Conservation (phyloP, 116 monocot genomes). For the Iris pallida region DNA sequence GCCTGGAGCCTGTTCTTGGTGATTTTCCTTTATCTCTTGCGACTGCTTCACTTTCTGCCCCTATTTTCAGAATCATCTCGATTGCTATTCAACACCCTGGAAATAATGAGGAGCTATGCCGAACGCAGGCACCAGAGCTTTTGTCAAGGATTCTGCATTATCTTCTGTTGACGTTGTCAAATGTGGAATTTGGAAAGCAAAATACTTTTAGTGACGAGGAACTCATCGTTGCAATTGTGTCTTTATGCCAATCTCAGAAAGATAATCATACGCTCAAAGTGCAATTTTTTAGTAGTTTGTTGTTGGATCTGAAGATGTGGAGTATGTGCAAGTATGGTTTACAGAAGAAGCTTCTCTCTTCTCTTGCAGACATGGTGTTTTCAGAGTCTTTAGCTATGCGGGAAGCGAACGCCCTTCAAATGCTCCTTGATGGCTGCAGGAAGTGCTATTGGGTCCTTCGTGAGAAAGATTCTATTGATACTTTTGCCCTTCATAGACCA, state of each 20-base stretch:
- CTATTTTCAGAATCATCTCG: slow-evolving; percentile 89
- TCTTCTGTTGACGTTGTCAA: slow-evolving; percentile 49
- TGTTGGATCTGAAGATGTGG: slow-evolving; percentile 93
- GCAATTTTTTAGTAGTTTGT: slow-evolving; percentile 73
- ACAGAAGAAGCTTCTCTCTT: slow-evolving; percentile 95
- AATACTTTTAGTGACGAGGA: slow-evolving; percentile 65
- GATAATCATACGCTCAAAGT: slow-evolving; percentile 76
- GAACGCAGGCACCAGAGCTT: slow-evolving; percentile 65
- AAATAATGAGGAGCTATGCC: slow-evolving; percentile 82
- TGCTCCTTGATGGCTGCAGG: slow-evolving; percentile 99
- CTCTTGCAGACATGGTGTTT: slow-evolving; percentile 98
- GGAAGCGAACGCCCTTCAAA: slow-evolving; percentile 87
- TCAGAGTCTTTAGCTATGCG: slow-evolving; percentile 82
- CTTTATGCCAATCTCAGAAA: slow-evolving; percentile 81
- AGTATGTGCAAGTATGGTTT: slow-evolving; percentile 82
- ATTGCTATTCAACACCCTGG: slow-evolving; percentile 72
- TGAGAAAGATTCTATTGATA: slow-evolving; percentile 68
- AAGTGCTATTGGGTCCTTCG: slow-evolving; percentile 85
- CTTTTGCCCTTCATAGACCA: slow-evolving; percentile 48
- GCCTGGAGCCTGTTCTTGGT: slow-evolving; percentile 60
- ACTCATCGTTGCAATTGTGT: slow-evolving; percentile 75
- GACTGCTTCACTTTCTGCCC: slow-evolving; percentile 70
- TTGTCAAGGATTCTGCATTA: slow-evolving; percentile 75
- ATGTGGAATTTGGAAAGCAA: slow-evolving; percentile 34
- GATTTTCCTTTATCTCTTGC: slow-evolving; percentile 50